These are phyloP conservation scores for Zopfia rhizophila DNA, from an alignment of 2,329 filamentous ascomycete species.

Conservation along the genomic window DNA sequence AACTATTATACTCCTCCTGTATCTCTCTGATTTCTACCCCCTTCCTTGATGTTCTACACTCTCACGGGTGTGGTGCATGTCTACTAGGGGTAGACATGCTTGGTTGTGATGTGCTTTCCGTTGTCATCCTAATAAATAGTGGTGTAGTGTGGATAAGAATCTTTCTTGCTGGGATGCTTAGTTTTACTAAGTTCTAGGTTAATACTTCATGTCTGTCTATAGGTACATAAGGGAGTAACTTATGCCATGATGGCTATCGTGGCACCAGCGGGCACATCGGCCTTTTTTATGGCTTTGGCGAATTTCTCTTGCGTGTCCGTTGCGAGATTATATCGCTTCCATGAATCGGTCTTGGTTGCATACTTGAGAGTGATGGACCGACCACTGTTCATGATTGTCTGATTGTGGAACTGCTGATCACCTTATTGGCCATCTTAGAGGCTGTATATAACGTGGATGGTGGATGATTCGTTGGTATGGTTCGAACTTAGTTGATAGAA, in stretches of 20 bases:
- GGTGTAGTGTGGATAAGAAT: conserved; percentile 6
- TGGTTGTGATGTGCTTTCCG: conserved; percentile 9
- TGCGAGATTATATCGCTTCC: conserved; percentile 8
- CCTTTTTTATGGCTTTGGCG: conserved; percentile 12
- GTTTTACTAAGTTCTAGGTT: conserved; percentile 5
- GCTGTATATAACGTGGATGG: conserved; percentile 6
- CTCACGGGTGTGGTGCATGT: conserved; percentile 5
- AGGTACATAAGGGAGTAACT: conserved; percentile 8
- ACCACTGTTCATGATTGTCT: conserved; percentile 11
- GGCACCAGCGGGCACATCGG: conserved; percentile 10
- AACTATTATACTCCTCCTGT: conserved; percentile 2
- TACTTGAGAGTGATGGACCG: conserved; percentile 8
- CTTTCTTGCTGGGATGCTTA: conserved; percentile 8
- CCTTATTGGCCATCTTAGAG: conserved; percentile 6
- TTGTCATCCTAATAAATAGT: conserved; percentile 9
- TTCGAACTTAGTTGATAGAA: conserved; percentile 7
- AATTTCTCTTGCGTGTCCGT: conserved; percentile 11
- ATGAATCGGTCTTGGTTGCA: conserved; percentile 11
- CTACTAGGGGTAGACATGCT: conserved; percentile 9
- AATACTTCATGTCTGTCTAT: conserved; percentile 3
- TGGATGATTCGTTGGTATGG: conserved; percentile 5
- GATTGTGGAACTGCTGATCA: conserved; percentile 5
- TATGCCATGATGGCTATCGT: conserved; percentile 13
- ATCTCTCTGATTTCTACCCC: conserved; percentile 3
- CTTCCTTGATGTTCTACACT: conserved; percentile 2